A percentile compares a stretch with the other conserved stretches of the same genome.
Conservation (phyloP, 176 grass and related monocot genomes). For the Calamus simplicifolius region DNA sequence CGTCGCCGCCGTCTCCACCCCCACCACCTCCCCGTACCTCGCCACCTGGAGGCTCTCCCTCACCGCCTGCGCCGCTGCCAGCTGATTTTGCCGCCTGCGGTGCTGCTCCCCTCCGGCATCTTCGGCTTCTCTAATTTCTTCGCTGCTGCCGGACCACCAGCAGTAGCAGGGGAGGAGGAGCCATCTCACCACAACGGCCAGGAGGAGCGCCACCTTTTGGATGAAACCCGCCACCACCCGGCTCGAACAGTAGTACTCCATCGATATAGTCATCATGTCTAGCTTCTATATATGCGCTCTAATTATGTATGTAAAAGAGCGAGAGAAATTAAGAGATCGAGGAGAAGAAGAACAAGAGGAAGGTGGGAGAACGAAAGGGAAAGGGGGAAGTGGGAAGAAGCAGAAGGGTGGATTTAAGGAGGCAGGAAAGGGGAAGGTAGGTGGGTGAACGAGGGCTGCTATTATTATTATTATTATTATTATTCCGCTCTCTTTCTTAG, state of each 20-base stretch:
- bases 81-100: neutral
- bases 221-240: neutral
- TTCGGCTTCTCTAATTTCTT: neutral
- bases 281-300: neutral
- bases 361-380: neutral
- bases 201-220: neutral
- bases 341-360: neutral
- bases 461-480: too few species aligned
- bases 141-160: neutral
- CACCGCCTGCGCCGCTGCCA: constrained; percentile 4
- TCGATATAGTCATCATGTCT: neutral
- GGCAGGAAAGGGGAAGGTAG: too few species aligned
- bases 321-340: neutral
- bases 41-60: constrained; percentile 3
- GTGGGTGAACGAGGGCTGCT: too few species aligned
- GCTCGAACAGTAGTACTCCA: neutral
- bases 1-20: neutral
- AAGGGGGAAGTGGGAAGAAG: too few species aligned
- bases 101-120: too few species aligned
- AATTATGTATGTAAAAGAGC: neutral
- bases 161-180: constrained; percentile 1
- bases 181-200: neutral
- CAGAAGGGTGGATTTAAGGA: neutral
- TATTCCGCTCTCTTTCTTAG: too few species aligned
- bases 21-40: constrained; percentile 5